Evolutionary conservation across 345 rosid genomes (phyloP), one percentile per base, ranked within the genome.

Genomic region (Camelina hispida): DNA sequence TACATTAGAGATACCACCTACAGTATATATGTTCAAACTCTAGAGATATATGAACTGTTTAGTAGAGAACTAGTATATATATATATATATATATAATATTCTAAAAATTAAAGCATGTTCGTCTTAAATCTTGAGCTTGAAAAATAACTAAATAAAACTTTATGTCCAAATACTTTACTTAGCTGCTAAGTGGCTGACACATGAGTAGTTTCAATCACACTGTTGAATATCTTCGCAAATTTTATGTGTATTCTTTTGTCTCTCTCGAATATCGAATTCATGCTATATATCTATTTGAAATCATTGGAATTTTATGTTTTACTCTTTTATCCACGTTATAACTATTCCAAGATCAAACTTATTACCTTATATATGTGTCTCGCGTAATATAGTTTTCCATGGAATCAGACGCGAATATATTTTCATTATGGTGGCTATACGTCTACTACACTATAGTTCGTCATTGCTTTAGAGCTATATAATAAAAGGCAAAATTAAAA

Each of bases 391-490:
- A 47, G 8, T 47, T 16, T 11, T 56, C 20, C 20, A 30, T 54
- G 34, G 22, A 57, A 57, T 57, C 42, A 32, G 13, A 32, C 22
- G 14, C 28, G 48, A 18, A 65, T 44, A 64, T 9, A 32, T 32
- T 50, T 28, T 64, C 17, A 46, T 44, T 35, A n/a, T 43, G 25
- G 48, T 47, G 37, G 30, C 53, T 73, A 73, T 20, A 43, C 30
- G 69, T 28, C 63, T 65, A 57, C 43, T 25, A 56, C 47, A 53
- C 12, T 43, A 38, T 0, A 55, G 17, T 12, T 62, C 43, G 16
- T 71, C 62, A 52, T 13, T 72, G 51, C 52, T 51, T 62, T 62
- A 37, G 60, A 50, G 13, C 66, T 48, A 60, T 15, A 34, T 35
- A 66, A 14, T 20, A 40, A 7, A 40, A 62, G 34, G 37, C 12